phyloP scores from a whole-genome alignment of 371 early-diverging fungal genomes.

The Apophysomyces ossiformis region DNA sequence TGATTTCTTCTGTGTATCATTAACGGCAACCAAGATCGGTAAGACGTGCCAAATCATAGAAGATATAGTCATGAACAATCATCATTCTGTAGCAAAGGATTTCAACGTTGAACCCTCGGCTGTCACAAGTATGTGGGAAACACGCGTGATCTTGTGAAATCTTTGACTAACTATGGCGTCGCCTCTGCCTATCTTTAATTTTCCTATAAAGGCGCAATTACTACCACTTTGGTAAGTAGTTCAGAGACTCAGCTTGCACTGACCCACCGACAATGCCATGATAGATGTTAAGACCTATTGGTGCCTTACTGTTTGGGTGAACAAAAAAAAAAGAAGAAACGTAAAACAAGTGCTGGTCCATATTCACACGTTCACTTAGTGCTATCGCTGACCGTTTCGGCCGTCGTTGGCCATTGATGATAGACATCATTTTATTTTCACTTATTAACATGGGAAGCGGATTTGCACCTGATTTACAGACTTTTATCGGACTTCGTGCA shows the following conservation, averaged over 20 bases:
- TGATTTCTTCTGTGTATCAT: conserved; percentile 65
- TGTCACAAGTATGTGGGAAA: conserved; percentile 46
- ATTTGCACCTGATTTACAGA: conserved; percentile 56
- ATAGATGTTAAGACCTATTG: conserved; percentile 65
- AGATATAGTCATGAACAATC: background rate
- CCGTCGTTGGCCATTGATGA: conserved; percentile 67
- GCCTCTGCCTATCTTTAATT: conserved; percentile 1
- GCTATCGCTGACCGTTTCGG: conserved; percentile 66
- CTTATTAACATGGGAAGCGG: conserved; percentile 66
- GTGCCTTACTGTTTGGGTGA: conserved; percentile 68
- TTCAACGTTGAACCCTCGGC: conserved; percentile 55
- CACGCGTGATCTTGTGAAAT: background rate
- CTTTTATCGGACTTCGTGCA: conserved; percentile 57
- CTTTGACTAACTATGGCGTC: background rate
- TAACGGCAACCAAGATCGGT: conserved; percentile 43
- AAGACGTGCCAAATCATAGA: background rate
- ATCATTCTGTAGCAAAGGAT: conserved; percentile 42
- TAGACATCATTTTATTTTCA: conserved; percentile 64
- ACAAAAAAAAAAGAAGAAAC: background rate
- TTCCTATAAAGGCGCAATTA: conserved; percentile 32
- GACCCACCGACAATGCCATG: background rate
- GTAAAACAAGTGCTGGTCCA: background rate
- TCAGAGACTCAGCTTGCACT: conserved; percentile 3
- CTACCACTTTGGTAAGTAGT: conserved; percentile 33
- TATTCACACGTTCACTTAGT: conserved; percentile 16